These are phyloP conservation scores for Ophiostoma perfectum DNA, from an alignment of 2,329 filamentous ascomycete species.

Conservation along the genomic window DNA sequence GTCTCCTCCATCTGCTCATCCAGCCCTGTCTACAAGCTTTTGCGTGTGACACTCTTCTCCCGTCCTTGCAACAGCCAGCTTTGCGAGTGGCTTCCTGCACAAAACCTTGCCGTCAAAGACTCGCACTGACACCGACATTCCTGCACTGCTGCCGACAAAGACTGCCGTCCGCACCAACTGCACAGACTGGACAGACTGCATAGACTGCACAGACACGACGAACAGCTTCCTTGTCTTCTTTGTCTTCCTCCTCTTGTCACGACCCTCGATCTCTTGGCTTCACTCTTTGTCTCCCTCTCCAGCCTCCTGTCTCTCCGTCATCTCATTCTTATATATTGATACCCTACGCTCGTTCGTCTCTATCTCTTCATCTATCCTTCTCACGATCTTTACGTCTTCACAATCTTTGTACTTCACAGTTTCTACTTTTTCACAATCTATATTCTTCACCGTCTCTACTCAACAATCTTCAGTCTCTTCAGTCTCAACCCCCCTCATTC, in stretches of 20 bases:
- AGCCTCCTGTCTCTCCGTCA: too few species aligned
- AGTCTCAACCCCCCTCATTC: not conserved
- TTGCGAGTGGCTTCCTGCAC: not conserved
- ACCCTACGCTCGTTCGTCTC: too few species aligned
- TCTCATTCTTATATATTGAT: too few species aligned
- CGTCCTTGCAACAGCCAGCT: not conserved
- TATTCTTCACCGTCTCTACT: not conserved
- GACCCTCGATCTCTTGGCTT: too few species aligned
- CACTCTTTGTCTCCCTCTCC: too few species aligned
- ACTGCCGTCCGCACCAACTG: too few species aligned
- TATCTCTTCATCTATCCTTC: too few species aligned
- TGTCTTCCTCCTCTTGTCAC: not conserved
- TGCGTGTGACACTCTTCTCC: too few species aligned
- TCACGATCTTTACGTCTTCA: not conserved
- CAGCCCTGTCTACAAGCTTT: not conserved
- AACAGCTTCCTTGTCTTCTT: constrained; percentile 4
- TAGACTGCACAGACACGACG: not conserved
- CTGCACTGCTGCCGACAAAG: too few species aligned
- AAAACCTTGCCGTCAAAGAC: not conserved
- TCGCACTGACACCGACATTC: too few species aligned
- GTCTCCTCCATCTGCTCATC: not conserved
- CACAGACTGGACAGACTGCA: too few species aligned
- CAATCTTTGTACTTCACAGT: not conserved
- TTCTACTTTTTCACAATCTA: not conserved
- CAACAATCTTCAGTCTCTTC: not conserved